These are phyloP conservation scores for Cercospora sp. DNA, from an alignment of 2,329 filamentous ascomycete genomes.

Conservation along the genomic window DNA sequence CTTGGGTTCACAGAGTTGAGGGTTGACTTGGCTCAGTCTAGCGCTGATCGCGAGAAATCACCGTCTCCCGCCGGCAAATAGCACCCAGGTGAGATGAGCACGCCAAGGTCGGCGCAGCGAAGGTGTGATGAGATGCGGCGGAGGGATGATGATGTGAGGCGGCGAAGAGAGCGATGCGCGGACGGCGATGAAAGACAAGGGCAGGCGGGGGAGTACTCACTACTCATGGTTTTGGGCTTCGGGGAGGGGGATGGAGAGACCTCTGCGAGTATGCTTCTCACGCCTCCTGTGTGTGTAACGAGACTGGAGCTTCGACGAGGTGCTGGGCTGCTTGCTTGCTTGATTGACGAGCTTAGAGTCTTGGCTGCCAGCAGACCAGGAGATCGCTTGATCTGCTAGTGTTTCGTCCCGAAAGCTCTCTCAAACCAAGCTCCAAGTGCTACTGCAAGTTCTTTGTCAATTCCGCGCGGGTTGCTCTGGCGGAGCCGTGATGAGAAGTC, in stretches of 20 bases:
- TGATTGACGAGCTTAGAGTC: background rate
- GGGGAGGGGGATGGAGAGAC: background rate
- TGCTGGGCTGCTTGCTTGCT: background rate
- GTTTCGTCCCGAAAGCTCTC: background rate
- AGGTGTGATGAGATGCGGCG: background rate
- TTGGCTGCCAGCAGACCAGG: background rate
- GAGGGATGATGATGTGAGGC: background rate
- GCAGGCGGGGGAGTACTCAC: slow-evolving; percentile 5
- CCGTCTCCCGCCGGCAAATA: background rate
- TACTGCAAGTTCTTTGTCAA: too few relatives aligned
- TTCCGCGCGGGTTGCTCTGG: too few relatives aligned
- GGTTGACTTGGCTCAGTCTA: background rate
- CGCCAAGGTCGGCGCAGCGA: slow-evolving; percentile 12
- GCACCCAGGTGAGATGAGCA: background rate
- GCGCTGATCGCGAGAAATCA: slow-evolving; percentile 7
- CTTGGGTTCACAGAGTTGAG: background rate
- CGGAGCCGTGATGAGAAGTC: background rate
- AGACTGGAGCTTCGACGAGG: background rate
- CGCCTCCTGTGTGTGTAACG: background rate
- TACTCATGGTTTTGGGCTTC: slow-evolving; percentile 12
- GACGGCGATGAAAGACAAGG: background rate
- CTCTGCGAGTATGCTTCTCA: background rate
- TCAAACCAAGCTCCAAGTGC: too few relatives aligned
- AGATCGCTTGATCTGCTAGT: background rate
- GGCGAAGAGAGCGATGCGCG: background rate